These are phyloP conservation scores for Rhododendron molle DNA, from an alignment of 148 eudicot genomes.

Conservation along the genomic window DNA sequence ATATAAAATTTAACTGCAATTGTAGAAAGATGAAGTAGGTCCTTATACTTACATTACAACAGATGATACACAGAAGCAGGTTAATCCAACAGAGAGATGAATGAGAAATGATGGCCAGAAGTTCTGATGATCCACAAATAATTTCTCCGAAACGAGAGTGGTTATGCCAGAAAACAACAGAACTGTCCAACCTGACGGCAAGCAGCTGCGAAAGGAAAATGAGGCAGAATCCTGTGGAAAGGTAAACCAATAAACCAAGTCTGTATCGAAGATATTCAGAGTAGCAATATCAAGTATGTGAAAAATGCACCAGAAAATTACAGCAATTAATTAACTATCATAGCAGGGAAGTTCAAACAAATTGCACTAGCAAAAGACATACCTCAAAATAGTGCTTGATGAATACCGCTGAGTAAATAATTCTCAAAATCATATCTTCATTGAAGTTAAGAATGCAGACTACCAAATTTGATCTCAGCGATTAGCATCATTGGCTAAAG, in stretches of 20 bases:
- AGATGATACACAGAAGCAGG: conserved; percentile 67
- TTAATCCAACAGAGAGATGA: conserved; percentile 70
- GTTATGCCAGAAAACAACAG: conserved; percentile 52
- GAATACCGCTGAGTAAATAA: conserved; percentile 68
- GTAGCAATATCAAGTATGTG: not conserved
- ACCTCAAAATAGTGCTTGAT: conserved; percentile 87
- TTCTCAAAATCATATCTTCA: conserved; percentile 81
- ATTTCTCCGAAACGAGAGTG: conserved; percentile 68
- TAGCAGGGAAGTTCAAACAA: not conserved
- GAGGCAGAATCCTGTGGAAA: conserved; percentile 63
- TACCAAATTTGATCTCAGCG: not conserved
- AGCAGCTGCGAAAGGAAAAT: conserved; percentile 70
- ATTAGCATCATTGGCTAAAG: not conserved
- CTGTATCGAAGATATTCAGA: not conserved
- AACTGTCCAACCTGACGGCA: conserved; percentile 76
- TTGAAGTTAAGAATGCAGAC: conserved; percentile 40
- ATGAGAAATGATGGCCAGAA: conserved; percentile 67
- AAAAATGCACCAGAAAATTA: not conserved
- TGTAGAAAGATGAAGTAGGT: not conserved
- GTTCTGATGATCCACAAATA: conserved; percentile 58
- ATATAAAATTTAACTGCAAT: not conserved
- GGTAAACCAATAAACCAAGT: not conserved
- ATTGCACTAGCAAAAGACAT: conserved; percentile 4
- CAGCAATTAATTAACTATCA: not conserved
- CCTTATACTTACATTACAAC: conserved; percentile 60